These are phyloP conservation scores for Cardamine chenopodiifolia DNA, from an alignment of 345 rosid genomes.

Conservation along the genomic window DNA sequence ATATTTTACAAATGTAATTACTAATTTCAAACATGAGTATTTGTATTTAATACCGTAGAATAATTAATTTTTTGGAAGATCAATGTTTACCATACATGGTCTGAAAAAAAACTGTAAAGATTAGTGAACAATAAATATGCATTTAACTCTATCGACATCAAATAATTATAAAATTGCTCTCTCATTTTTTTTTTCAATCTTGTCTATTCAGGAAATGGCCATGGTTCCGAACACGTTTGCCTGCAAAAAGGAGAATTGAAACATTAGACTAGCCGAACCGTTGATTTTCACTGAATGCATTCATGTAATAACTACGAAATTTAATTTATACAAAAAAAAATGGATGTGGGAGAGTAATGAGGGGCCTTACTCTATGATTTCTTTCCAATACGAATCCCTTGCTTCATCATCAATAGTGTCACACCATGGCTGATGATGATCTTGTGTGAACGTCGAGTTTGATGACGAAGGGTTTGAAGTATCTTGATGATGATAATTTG, in stretches of 20 bases:
- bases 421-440: slow-evolving; percentile 44
- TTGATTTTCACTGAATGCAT: neutral
- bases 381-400: slow-evolving; percentile 60
- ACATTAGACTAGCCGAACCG: neutral
- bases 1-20: neutral
- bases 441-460: slow-evolving; percentile 57
- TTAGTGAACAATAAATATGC: slow-evolving; percentile 5
- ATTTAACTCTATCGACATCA: slow-evolving; percentile 21
- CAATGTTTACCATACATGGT: slow-evolving; percentile 13
- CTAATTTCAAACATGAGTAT: slow-evolving; percentile 11
- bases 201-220: slow-evolving; percentile 46
- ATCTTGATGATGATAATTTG: slow-evolving; percentile 11
- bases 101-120: neutral
- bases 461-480: slow-evolving; percentile 58
- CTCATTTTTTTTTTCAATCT: neutral
- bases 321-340: neutral
- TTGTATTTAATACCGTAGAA: neutral
- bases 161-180: neutral
- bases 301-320: neutral
- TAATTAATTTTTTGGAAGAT: slow-evolving; percentile 1
- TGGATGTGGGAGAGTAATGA: neutral
- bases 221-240: slow-evolving; percentile 56
- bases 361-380: slow-evolving; percentile 56
- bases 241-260: slow-evolving; percentile 42
- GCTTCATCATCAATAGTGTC: slow-evolving; percentile 52